Base-by-base conservation (phyloP, 2,329 filamentous ascomycete genomes). In the Stachybotrys echinatus region DNA sequence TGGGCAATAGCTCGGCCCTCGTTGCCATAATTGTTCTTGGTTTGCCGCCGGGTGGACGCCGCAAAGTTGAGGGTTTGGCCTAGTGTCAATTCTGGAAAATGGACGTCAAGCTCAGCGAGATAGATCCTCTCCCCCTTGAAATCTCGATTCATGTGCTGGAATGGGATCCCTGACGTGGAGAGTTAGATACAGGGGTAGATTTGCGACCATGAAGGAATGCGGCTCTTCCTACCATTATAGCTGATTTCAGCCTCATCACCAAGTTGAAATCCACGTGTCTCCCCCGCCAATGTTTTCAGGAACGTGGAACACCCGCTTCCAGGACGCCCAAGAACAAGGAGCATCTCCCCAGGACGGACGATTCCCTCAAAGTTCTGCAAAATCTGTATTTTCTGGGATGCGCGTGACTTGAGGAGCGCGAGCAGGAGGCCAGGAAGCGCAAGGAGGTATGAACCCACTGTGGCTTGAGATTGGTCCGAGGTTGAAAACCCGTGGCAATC, bases 31-130 rank as follows among this genome's bases (percentile, higher is more conserved):
- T 80, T 6, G 68, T 64, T 61, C 85, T 84, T 17, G 77, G 83
- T 1, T 87, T 12, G 85, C 83, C 6, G 89, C 92, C 31, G 84
- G 87, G 60, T 90, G 85, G 6, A 92, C 69, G 0, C 69, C 1
- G 89, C 89, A 61, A 94, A 94, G 1, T 81, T 82, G 3, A 94
- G 76, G 0, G 89, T 94, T 62, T 94, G 87, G 42, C 85, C 85
- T 5, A 94, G 89, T 0, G 88, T 91, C n/a, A 95, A 75, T 0
- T 87, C 90, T 0, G 89, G 81, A 60, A 89, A 83, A 57, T 92
- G 88, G 31, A 90, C 75, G 61, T 92, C 89, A 54, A 92, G 87
- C 65, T 92, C 88, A 57, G 85, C 80, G 61, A 88, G 89, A 69
- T 92, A 92, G 5, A 90, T 83, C 1, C 85, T 84, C 68, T 92